Percentiles rank a stretch among this genome's conserved stretches.
Conservation (phyloP, 495 filamentous ascomycete species). For the Neurospora cerealis region DNA sequence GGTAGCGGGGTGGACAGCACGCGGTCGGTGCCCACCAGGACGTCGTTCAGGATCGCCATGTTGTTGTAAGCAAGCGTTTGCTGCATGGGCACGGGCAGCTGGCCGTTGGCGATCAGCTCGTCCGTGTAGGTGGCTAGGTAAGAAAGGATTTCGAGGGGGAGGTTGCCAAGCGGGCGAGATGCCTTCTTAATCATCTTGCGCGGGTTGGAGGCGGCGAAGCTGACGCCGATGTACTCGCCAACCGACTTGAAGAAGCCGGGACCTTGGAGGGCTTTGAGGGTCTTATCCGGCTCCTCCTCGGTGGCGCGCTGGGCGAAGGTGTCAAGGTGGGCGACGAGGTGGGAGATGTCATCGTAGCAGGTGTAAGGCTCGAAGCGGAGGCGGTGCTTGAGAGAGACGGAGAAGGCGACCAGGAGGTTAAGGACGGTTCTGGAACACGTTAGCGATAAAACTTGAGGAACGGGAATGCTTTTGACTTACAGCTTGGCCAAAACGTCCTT, state of each 20-base stretch:
- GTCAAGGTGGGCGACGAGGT: constrained; percentile 49
- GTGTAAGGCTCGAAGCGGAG: constrained; percentile 83
- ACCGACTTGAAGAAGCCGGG: constrained; percentile 49
- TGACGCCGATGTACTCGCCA: constrained; percentile 62
- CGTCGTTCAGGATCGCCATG: constrained; percentile 57
- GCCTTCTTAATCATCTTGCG: constrained; percentile 60
- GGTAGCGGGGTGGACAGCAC: constrained; percentile 79
- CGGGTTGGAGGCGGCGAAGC: constrained; percentile 63
- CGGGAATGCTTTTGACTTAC: constrained; percentile 20
- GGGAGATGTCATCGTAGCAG: constrained; percentile 56
- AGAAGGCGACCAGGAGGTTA: constrained; percentile 73
- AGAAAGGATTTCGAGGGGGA: constrained; percentile 68
- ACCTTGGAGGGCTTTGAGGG: constrained; percentile 20
- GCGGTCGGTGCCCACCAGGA: constrained; percentile 63
- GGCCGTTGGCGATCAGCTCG: constrained; percentile 40
- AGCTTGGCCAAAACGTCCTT: constrained; percentile 64
- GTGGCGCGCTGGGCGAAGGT: constrained; percentile 65
- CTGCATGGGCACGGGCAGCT: constrained; percentile 41
- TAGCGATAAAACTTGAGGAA: not conserved
- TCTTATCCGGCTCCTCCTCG: constrained; percentile 34
- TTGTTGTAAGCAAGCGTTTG: constrained; percentile 41
- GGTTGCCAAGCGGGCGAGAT: constrained; percentile 54
- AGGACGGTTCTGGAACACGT: constrained; percentile 49
- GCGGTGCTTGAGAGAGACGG: constrained; percentile 69
- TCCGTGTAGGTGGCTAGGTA: constrained; percentile 61